Evolutionary conservation across 2,329 filamentous ascomycete genomes (phyloP), one percentile per base, ranked within the genome.

Genomic region (Hymenotorrendiella dingleyae): DNA sequence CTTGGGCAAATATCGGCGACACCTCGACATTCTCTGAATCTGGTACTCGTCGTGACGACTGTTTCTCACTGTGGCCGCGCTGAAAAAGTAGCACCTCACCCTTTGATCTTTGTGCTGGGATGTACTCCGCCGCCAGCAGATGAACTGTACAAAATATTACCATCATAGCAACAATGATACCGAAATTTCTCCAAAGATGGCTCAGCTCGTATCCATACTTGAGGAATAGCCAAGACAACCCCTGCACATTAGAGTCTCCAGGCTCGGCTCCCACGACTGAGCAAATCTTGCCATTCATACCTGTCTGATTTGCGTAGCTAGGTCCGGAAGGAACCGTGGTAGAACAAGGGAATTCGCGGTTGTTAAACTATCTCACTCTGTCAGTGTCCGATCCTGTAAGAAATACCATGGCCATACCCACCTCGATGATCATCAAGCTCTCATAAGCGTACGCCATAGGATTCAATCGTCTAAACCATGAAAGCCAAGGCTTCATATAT

Each of bases 1-100:
- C n/a, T n/a, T n/a, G n/a, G n/a, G n/a, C n/a, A n/a, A n/a, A n/a
- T n/a, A n/a, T n/a, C n/a, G n/a, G n/a, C n/a, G n/a, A n/a, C n/a
- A n/a, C n/a, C n/a, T n/a, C n/a, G n/a, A n/a, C n/a, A n/a, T n/a
- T n/a, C n/a, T n/a, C n/a, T 28, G 26, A 14, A 11, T 28, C 14
- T 11, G 26, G 11, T 28, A 28, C 26, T 28, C 4, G 8, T 8
- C 26, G 11, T 28, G 11, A 6, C 11, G 26, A 28, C 9, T 28
- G 11, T 11, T 9, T 14, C 11, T 28, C 26, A 12, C 26, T 14
- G 26, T 28, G 9, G 26, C 26, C 26, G 11, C 80, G 78, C 41
- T 79, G 82, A 69, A 87, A 88, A 24, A 88, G 73, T 4, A 88
- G 69, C 10, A 88, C 80, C 55, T 88, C 84, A 41, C 83, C 84